Percentiles rank a stretch among this genome's conserved stretches.
Evolutionary conservation across 192 early-diverging fungal genomes (phyloP).

Genomic region (Coemansia erecta): DNA sequence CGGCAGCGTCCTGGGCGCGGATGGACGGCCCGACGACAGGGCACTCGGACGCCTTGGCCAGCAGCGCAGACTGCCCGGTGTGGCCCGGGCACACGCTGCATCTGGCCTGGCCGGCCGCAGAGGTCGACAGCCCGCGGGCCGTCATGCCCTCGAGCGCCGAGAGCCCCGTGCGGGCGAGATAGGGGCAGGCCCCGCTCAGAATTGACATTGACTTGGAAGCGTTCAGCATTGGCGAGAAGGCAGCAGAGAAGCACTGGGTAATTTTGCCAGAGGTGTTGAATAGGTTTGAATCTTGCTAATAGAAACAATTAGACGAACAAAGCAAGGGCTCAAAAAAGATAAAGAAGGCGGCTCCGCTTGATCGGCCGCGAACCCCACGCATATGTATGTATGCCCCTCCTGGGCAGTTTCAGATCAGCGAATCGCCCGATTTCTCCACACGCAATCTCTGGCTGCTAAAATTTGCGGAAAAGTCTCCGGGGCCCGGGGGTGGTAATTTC

Average conservation of each 20-base stretch:
- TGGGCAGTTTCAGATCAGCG: too few species aligned
- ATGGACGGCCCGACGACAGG: slow-evolving; percentile 50
- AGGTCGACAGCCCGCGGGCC: slow-evolving; percentile 38
- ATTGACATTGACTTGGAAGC: slow-evolving; percentile 52
- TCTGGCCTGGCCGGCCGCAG: slow-evolving; percentile 37
- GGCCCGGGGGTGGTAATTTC: background rate
- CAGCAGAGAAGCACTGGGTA: background rate
- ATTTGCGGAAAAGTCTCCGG: too few species aligned
- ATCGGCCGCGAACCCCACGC: background rate
- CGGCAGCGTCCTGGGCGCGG: slow-evolving; percentile 37
- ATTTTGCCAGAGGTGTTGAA: background rate
- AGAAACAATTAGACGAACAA: background rate
- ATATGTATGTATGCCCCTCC: too few species aligned
- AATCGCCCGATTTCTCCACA: background rate
- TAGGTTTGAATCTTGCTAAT: background rate
- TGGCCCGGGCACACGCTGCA: slow-evolving; percentile 52
- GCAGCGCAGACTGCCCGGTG: slow-evolving; percentile 51
- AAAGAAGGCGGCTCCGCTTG: background rate
- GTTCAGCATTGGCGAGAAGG: slow-evolving; percentile 24
- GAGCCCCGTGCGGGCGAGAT: slow-evolving; percentile 47
- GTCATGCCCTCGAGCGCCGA: slow-evolving; percentile 37
- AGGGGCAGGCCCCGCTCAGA: slow-evolving; percentile 50
- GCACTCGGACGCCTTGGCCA: slow-evolving; percentile 53
- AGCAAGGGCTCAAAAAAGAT: background rate
- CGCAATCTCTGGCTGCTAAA: background rate